Conservation (phyloP, 2,329 filamentous ascomycete species). For the Botrytis hyacinthi region DNA sequence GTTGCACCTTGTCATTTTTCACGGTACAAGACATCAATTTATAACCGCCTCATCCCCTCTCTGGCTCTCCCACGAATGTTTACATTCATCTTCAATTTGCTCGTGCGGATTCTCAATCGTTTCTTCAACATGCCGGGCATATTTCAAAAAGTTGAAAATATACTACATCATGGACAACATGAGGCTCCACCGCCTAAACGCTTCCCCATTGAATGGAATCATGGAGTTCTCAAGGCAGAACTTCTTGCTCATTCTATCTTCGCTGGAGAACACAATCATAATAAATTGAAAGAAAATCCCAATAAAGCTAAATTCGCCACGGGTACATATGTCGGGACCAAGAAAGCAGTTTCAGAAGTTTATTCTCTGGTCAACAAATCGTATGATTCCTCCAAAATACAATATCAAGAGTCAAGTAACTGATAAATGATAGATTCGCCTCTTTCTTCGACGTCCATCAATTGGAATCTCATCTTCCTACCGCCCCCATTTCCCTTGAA, state of each 20-base stretch:
- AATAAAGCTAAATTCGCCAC: not conserved
- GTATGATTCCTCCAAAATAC: not conserved
- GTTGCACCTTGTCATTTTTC: not conserved
- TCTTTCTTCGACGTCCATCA: constrained; percentile 18
- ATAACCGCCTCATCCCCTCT: not conserved
- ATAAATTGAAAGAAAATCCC: not conserved
- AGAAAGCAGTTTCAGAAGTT: constrained; percentile 18
- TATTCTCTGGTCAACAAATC: constrained; percentile 10
- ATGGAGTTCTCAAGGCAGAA: constrained; percentile 17
- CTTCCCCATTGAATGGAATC: constrained; percentile 15
- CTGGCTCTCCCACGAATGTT: not conserved
- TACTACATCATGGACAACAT: constrained; percentile 11
- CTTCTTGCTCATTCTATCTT: constrained; percentile 18
- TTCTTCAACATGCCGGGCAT: not conserved
- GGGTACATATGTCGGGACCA: constrained; percentile 15
- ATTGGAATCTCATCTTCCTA: constrained; percentile 10
- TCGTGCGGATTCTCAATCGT: not conserved
- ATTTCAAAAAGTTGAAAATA: constrained; percentile 6
- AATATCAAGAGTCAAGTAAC: not conserved
- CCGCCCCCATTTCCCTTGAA: not conserved
- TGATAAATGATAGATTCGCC: not conserved
- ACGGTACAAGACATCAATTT: not conserved
- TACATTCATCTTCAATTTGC: not conserved
- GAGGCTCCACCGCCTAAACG: not conserved
- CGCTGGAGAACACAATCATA: not conserved